Conservation (phyloP, 371 early-diverging fungal species). For the Mucor lusitanicus region DNA sequence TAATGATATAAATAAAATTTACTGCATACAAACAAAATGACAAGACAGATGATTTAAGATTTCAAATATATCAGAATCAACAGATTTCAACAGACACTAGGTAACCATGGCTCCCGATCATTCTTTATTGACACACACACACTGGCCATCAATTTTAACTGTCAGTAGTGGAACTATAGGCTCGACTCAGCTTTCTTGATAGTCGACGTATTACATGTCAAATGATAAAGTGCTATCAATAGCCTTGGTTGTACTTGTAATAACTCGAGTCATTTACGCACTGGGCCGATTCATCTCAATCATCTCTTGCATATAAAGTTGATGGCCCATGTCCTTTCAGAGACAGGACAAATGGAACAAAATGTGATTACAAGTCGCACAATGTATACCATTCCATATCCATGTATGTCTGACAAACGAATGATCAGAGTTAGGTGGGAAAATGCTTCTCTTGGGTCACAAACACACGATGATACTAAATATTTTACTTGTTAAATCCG, state of each 20-base stretch:
- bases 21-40: not conserved
- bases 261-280: not conserved
- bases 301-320: not conserved
- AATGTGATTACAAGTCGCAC: not conserved
- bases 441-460: constrained; percentile 11
- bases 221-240: not conserved
- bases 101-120: not conserved
- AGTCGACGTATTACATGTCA: not conserved
- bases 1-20: not conserved
- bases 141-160: not conserved
- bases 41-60: not conserved
- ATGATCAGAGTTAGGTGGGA: constrained; percentile 11
- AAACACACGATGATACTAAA: constrained; percentile 1
- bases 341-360: not conserved
- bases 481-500: not conserved
- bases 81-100: not conserved
- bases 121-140: not conserved
- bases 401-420: not conserved
- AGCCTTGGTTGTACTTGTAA: not conserved
- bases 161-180: not conserved
- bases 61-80: not conserved
- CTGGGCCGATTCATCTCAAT: not conserved
- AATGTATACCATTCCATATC: not conserved
- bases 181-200: not conserved
- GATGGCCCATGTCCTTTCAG: not conserved